These are phyloP conservation scores for Exophiala mesophila DNA, from an alignment of 2,329 filamentous ascomycete genomes.

Conservation along the genomic window DNA sequence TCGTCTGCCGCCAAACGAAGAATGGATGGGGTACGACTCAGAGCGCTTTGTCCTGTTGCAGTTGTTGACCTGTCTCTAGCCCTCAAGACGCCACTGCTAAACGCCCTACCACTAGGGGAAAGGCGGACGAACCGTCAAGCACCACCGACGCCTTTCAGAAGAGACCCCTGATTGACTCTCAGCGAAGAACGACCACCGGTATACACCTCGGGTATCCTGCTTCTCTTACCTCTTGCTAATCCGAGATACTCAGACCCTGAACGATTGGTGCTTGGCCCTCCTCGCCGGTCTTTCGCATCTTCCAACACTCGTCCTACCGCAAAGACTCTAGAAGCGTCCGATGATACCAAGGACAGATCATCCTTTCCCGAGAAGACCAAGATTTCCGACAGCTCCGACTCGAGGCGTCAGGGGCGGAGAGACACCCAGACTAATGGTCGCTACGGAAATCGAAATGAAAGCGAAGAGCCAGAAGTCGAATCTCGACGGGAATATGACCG, in stretches of 20 bases:
- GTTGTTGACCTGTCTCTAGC: conserved; percentile 30
- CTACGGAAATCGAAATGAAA: conserved; percentile 13
- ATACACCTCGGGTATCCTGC: conserved; percentile 26
- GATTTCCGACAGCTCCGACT: conserved; percentile 13
- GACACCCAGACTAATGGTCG: conserved; percentile 18
- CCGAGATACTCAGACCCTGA: conserved; percentile 49
- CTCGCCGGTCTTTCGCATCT: conserved; percentile 77
- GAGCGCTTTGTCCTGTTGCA: no score
- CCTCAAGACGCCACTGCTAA: conserved; percentile 38
- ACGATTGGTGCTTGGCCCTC: conserved; percentile 79
- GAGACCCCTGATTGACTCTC: conserved; percentile 39
- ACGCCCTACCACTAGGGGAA: conserved; percentile 17
- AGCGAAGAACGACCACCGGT: conserved; percentile 47
- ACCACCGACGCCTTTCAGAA: conserved; percentile 24
- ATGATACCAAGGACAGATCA: conserved; percentile 12
- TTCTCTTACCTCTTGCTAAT: conserved; percentile 14
- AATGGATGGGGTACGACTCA: conserved; percentile 88
- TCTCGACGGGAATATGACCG: conserved; percentile 22
- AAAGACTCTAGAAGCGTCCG: conserved; percentile 32
- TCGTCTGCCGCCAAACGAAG: conserved; percentile 74
- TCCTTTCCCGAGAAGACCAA: conserved; percentile 12
- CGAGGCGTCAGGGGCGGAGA: conserved; percentile 7
- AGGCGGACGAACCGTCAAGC: conserved; percentile 18
- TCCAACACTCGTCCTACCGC: conserved; percentile 52
- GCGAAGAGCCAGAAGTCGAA: conserved; percentile 15